A percentile compares a stretch with the other conserved stretches of the same genome.
These are phyloP conservation scores for Dendrothele bispora DNA, from an alignment of 768 basidiomycete genomes.

Conservation along the genomic window DNA sequence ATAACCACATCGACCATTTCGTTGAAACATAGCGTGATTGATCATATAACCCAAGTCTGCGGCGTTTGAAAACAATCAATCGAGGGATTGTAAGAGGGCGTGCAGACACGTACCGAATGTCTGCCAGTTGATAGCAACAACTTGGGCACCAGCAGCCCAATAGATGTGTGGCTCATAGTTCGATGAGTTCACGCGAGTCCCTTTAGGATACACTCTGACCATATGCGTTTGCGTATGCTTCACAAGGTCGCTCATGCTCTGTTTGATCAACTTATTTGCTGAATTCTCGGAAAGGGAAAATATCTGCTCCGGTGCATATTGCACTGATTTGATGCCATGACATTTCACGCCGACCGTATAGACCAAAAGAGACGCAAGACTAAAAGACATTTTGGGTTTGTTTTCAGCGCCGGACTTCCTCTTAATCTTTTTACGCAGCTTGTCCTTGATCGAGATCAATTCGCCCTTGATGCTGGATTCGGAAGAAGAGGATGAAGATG, in stretches of 20 bases:
- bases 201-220: conserved; percentile 85
- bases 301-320: conserved; percentile 85
- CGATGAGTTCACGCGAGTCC: conserved; percentile 73
- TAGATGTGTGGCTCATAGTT: conserved; percentile 89
- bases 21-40: conserved; percentile 94
- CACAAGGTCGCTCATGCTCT: conserved; percentile 65
- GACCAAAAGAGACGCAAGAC: conserved; percentile 74
- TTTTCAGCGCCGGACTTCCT: conserved; percentile 28
- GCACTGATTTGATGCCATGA: conserved; percentile 81
- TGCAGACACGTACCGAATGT: conserved; percentile 69
- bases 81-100: neutral
- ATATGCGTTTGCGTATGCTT: conserved; percentile 85
- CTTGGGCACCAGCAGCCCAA: conserved; percentile 87
- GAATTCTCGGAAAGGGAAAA: conserved; percentile 90
- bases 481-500: neutral
- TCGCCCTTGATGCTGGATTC: neutral
- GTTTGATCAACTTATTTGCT: conserved; percentile 73
- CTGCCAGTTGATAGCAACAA: conserved; percentile 98
- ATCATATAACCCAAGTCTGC: conserved; percentile 88
- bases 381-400: conserved; percentile 72
- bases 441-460: conserved; percentile 18
- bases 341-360: conserved; percentile 97
- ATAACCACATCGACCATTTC: conserved; percentile 86
- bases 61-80: neutral
- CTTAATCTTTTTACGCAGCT: conserved; percentile 10